phyloP scores from a whole-genome alignment of 768 basidiomycete genomes.

The Collybia mongolica region DNA sequence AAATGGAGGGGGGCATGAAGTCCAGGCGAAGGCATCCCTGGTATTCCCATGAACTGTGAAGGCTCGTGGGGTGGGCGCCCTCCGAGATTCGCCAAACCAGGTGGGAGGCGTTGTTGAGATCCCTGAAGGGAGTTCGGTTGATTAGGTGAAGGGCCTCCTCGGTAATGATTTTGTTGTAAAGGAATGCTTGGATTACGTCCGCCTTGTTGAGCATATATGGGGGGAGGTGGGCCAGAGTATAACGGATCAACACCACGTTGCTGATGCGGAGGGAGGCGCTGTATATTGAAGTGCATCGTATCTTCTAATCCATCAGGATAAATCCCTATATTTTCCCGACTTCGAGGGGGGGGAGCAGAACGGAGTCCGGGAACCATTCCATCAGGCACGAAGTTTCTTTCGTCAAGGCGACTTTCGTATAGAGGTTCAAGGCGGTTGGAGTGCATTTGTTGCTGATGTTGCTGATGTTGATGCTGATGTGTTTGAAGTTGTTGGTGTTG shows the following conservation, averaged over 20 bases:
- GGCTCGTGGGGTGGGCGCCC: slow-evolving; percentile 81
- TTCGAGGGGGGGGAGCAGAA: slow-evolving; percentile 59
- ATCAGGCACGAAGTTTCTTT: slow-evolving; percentile 78
- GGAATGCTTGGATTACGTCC: slow-evolving; percentile 53
- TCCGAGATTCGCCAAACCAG: slow-evolving; percentile 79
- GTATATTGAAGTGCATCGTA: slow-evolving; percentile 56
- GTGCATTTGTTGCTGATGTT: slow-evolving; percentile 37
- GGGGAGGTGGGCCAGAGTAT: slow-evolving; percentile 47
- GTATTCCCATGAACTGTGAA: slow-evolving; percentile 58
- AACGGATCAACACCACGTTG: slow-evolving; percentile 55
- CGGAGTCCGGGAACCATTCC: slow-evolving; percentile 86
- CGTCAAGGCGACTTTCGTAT: slow-evolving; percentile 73
- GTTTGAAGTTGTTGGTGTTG: slow-evolving; percentile 39
- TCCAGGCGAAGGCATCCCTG: slow-evolving; percentile 40
- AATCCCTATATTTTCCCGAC: slow-evolving; percentile 50
- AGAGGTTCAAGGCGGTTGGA: slow-evolving; percentile 61
- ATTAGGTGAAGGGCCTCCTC: slow-evolving; percentile 67
- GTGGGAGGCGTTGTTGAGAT: slow-evolving; percentile 65
- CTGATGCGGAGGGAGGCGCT: slow-evolving; percentile 50
- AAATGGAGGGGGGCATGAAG: slow-evolving; percentile 46
- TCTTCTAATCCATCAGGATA: slow-evolving; percentile 66
- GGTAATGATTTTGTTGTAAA: slow-evolving; percentile 62
- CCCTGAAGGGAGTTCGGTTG: slow-evolving; percentile 44
- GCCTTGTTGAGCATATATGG: slow-evolving; percentile 55
- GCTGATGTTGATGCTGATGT: slow-evolving; percentile 24